Conservation (phyloP, 495 filamentous ascomycete genomes). For the Pyronema domesticum region DNA sequence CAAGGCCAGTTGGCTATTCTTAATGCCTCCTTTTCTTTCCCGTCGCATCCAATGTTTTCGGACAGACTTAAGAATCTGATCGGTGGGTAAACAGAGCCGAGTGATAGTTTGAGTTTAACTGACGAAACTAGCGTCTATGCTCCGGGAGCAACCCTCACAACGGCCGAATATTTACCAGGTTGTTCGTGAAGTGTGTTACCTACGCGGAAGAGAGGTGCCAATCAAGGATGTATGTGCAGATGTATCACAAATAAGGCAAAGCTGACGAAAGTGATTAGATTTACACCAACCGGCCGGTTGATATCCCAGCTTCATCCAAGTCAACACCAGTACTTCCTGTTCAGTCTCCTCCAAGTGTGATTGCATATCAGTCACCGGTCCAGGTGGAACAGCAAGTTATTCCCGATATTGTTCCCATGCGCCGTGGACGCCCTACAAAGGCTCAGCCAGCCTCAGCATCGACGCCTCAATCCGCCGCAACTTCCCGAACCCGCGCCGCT, state of each 20-base stretch:
- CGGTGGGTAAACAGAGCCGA: slow-evolving; percentile 36
- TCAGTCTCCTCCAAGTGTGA: slow-evolving; percentile 21
- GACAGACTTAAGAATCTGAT: slow-evolving; percentile 82
- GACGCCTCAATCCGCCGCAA: slow-evolving; percentile 14
- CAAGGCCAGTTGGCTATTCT: slow-evolving; percentile 96
- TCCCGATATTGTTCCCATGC: slow-evolving; percentile 88
- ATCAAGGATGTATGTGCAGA: slow-evolving; percentile 64
- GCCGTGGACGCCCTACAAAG: slow-evolving; percentile 63
- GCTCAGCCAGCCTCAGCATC: slow-evolving; percentile 24
- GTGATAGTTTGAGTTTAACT: slow-evolving; percentile 4
- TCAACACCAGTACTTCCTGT: slow-evolving; percentile 13
- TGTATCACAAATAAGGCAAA: background rate
- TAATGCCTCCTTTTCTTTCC: slow-evolving; percentile 89
- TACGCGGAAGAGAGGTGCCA: slow-evolving; percentile 76
- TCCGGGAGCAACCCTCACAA: slow-evolving; percentile 62
- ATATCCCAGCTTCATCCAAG: slow-evolving; percentile 1
- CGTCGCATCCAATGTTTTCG: slow-evolving; percentile 71
- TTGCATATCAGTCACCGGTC: slow-evolving; percentile 42
- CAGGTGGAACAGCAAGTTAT: slow-evolving; percentile 51
- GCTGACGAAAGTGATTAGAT: slow-evolving; percentile 40
- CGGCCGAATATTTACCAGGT: slow-evolving; percentile 92
- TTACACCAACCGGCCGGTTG: slow-evolving; percentile 48
- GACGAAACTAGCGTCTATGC: slow-evolving; percentile 54
- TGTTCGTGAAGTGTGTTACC: slow-evolving; percentile 61
- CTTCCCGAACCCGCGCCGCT: slow-evolving; percentile 16